Evolutionary conservation across 345 rosid species (phyloP).

Genomic region (Euphorbia peplus): DNA sequence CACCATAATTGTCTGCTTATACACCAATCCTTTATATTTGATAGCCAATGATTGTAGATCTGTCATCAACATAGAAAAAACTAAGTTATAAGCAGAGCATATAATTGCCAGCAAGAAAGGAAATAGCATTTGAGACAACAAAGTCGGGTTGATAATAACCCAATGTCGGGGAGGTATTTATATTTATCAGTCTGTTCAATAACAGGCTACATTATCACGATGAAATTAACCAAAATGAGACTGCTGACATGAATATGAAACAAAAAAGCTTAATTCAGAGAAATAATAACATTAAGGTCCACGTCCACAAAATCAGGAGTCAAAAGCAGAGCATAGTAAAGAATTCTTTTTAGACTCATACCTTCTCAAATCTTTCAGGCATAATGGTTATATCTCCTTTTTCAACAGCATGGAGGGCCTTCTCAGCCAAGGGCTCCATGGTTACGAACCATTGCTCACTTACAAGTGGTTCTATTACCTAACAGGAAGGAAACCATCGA

Average conservation of each 20-base stretch:
- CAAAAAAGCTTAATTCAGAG: neutral
- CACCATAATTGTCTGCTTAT: constrained; percentile 99
- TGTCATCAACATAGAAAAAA: constrained; percentile 24
- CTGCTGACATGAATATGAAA: neutral
- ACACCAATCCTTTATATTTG: constrained; percentile 99
- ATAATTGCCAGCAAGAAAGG: neutral
- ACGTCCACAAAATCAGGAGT: neutral
- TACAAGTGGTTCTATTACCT: constrained; percentile 92
- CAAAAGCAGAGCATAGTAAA: neutral
- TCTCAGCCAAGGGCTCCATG: constrained; percentile 92
- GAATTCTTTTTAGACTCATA: constrained; percentile 17
- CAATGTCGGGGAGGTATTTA: neutral
- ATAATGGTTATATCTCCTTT: constrained; percentile 65
- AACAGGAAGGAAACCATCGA: constrained; percentile 12
- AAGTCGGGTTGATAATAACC: neutral
- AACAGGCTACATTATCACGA: neutral
- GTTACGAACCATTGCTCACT: constrained; percentile 98
- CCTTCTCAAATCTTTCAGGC: constrained; percentile 99
- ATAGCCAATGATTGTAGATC: constrained; percentile 95
- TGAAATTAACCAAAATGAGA: neutral
- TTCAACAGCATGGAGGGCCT: constrained; percentile 88
- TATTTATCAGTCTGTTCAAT: too few species aligned
- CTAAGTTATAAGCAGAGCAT: constrained; percentile 12
- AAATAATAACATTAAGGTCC: neutral
- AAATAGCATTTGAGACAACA: neutral